Conservation (phyloP, 1,284 basidiomycete genomes). For the Taiwanofungus camphoratus region DNA sequence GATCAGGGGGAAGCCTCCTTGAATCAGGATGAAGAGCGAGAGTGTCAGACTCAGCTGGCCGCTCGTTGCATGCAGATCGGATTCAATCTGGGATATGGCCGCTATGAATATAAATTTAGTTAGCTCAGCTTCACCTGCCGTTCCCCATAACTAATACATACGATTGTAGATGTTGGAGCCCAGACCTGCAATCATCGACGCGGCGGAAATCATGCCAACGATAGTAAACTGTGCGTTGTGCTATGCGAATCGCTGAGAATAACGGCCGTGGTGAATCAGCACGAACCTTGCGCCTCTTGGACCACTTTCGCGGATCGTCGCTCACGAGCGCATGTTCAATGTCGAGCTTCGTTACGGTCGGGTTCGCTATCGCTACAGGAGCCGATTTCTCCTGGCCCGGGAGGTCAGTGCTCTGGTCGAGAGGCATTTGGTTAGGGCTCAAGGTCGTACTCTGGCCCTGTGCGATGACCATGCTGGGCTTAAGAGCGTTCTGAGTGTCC, state of each 20-base stretch:
- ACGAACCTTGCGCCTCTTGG: conserved; percentile 54
- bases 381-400: conserved; percentile 1
- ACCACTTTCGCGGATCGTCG: conserved; percentile 80
- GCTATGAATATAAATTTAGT: conserved; percentile 32
- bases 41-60: conserved; percentile 70
- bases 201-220: conserved; percentile 51
- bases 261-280: background rate
- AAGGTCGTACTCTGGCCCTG: conserved; percentile 4
- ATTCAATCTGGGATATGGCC: conserved; percentile 61
- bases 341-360: conserved; percentile 28
- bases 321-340: conserved; percentile 65
- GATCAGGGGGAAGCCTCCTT: conserved; percentile 61
- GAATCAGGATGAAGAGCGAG: conserved; percentile 76
- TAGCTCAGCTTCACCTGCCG: background rate
- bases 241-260: background rate
- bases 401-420: background rate
- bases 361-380: background rate
- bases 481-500: background rate
- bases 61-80: conserved; percentile 58
- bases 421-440: background rate
- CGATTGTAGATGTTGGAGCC: conserved; percentile 66
- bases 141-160: conserved; percentile 29
- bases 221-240: conserved; percentile 24
- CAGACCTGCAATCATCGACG: conserved; percentile 65
- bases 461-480: background rate